Percentiles rank a stretch among this genome's conserved stretches.
Evolutionary conservation across 305 asterid species (phyloP).

Genomic region (Rubia peregrina): DNA sequence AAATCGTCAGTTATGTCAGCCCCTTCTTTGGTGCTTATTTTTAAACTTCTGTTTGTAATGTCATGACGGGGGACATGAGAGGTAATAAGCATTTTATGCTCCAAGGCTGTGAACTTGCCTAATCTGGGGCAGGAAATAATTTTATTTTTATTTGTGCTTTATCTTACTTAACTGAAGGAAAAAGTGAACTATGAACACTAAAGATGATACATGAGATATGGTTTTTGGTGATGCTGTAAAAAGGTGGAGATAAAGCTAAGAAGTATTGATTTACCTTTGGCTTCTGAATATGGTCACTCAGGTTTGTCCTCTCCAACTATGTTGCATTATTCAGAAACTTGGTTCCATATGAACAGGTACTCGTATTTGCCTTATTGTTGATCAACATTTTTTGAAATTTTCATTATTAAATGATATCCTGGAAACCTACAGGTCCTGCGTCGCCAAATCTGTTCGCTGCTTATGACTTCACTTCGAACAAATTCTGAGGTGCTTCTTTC

Average conservation of each 20-base stretch:
- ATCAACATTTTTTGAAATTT: constrained; percentile 20
- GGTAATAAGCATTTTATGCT: neutral
- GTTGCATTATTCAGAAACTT: constrained; percentile 85
- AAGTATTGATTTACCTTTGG: constrained; percentile 20
- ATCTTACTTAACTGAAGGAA: neutral
- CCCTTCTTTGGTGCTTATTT: neutral
- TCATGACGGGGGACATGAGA: neutral
- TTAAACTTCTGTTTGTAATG: neutral
- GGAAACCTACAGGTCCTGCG: constrained; percentile 66
- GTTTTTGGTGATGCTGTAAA: constrained; percentile 8
- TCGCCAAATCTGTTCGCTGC: constrained; percentile 85
- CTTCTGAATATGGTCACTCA: constrained; percentile 30
- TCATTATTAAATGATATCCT: constrained; percentile 27
- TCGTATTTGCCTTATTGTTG: constrained; percentile 11
- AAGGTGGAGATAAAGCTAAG: constrained; percentile 10
- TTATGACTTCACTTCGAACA: constrained; percentile 95
- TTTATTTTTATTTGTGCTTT: neutral
- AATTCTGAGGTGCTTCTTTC: constrained; percentile 72
- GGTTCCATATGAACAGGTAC: constrained; percentile 90
- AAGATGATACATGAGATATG: neutral
- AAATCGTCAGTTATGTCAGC: neutral
- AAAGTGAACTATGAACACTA: neutral
- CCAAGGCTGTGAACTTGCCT: neutral
- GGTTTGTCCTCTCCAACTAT: constrained; percentile 85
- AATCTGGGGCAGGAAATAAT: neutral